Evolutionary conservation across 2,329 filamentous ascomycete genomes (phyloP), one percentile per base, ranked within the genome.

Genomic region (Sporothrix sp.): DNA sequence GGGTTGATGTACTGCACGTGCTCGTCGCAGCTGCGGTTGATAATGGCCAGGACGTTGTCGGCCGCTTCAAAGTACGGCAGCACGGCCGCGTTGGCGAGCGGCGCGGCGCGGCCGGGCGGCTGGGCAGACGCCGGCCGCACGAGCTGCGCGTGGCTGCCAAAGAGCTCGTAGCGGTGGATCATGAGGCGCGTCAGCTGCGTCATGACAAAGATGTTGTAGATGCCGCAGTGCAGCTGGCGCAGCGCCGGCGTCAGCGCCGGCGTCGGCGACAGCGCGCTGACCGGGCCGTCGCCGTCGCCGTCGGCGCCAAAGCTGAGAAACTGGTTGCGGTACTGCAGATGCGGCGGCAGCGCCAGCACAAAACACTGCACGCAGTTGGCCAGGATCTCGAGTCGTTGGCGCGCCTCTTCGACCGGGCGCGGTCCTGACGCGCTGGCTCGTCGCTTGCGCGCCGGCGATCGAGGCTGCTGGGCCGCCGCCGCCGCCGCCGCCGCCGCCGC

Each of bases 191-290:
- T 30, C 28, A 50, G 38, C 21, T 50, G 48, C n/a, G 48, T 50
- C 48, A 50, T 50, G 37, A 50, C 38, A 25, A 43, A 50, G 20
- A 50, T 50, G 48, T 50, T 43, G 48, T 50, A 32, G 30, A 50
- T 50, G 20, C 48, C 32, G 30, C 48, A 43, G 38, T 50, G 48
- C n/a, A 43, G 48, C 13, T 50, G 48, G 30, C 48, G 38, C 2
- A 27, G 30, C 18, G 48, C 43, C 6, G 28, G 20, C 13, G n/a
- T n/a, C n/a, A n/a, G n/a, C n/a, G n/a, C 11, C 1, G 48, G n/a
- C 1, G 42, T 7, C 11, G 40, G 2, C 3, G 27, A 13, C 4
- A 27, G 20, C 11, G 40, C 20, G 14, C 23, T 28, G 14, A 18
- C 27, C 6, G 16, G 23, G 23, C 16, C 28, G 39, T 42, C n/a